phyloP scores from a whole-genome alignment of 495 filamentous ascomycete species.

The Penicillium desertorum region DNA sequence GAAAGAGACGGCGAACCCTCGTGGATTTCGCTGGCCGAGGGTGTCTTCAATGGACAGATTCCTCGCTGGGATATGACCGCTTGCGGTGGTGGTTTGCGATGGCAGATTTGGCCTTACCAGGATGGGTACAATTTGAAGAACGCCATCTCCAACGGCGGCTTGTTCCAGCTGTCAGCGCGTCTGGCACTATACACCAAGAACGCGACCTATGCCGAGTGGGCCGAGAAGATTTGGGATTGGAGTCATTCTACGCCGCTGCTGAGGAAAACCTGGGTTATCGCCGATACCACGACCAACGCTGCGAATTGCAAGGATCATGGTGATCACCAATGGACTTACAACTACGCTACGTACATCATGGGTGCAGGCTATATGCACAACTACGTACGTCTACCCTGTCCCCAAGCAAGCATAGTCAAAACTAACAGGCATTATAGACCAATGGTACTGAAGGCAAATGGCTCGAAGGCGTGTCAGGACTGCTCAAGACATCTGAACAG shows the following conservation, averaged over 20 bases:
- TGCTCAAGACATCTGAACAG: slow-evolving; percentile 44
- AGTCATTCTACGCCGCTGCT: slow-evolving; percentile 53
- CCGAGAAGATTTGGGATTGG: slow-evolving; percentile 68
- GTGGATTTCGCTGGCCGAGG: slow-evolving; percentile 59
- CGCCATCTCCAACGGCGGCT: slow-evolving; percentile 67
- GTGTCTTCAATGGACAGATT: slow-evolving; percentile 61
- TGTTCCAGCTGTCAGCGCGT: slow-evolving; percentile 73
- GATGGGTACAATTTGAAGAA: slow-evolving; percentile 78
- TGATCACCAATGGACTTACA: slow-evolving; percentile 69
- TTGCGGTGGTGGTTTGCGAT: slow-evolving; percentile 73
- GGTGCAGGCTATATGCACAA: slow-evolving; percentile 77
- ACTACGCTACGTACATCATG: slow-evolving; percentile 65
- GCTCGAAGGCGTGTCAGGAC: slow-evolving; percentile 54
- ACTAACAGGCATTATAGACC: slow-evolving; percentile 30
- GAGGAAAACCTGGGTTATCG: slow-evolving; percentile 50
- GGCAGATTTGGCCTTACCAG: slow-evolving; percentile 80
- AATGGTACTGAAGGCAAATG: slow-evolving; percentile 43
- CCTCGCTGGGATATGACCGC: slow-evolving; percentile 59
- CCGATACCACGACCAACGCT: slow-evolving; percentile 59
- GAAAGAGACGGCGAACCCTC: slow-evolving; percentile 54
- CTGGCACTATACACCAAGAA: slow-evolving; percentile 72
- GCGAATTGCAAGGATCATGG: slow-evolving; percentile 57
- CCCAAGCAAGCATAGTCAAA: background rate
- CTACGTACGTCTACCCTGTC: slow-evolving; percentile 37
- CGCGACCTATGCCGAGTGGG: slow-evolving; percentile 70